Evolutionary conservation across 306 rosid species (phyloP).

Genomic region (Neltuma alba): DNA sequence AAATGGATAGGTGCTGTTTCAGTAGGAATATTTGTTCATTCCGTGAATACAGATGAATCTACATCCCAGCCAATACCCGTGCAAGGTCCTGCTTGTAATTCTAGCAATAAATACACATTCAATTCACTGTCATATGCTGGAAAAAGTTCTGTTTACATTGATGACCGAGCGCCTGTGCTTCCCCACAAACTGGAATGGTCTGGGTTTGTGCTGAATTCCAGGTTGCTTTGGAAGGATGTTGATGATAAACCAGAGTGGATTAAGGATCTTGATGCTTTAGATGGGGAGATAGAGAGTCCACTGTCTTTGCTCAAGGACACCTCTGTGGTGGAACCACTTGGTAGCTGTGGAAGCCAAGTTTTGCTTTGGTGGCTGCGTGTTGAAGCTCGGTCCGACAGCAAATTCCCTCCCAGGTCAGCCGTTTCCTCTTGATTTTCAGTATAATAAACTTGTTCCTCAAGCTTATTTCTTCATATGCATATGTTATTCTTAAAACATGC

Average conservation of each 20-base stretch:
- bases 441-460: background rate
- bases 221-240: slow-evolving; percentile 78
- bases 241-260: slow-evolving; percentile 90
- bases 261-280: slow-evolving; percentile 67
- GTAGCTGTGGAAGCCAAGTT: slow-evolving; percentile 91
- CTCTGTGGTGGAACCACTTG: slow-evolving; percentile 91
- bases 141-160: slow-evolving; percentile 74
- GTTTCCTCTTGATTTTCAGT: slow-evolving; percentile 27
- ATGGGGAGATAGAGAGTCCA: slow-evolving; percentile 71
- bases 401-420: slow-evolving; percentile 86
- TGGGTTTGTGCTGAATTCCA: slow-evolving; percentile 91
- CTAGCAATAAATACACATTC: slow-evolving; percentile 77
- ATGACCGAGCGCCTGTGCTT: slow-evolving; percentile 80
- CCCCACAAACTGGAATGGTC: slow-evolving; percentile 94
- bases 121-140: slow-evolving; percentile 68
- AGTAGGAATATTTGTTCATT: slow-evolving; percentile 84
- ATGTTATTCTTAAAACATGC: background rate
- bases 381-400: slow-evolving; percentile 98
- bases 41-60: slow-evolving; percentile 44
- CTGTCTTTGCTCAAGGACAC: slow-evolving; percentile 77
- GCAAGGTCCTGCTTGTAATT: slow-evolving; percentile 98
- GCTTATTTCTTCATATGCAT: background rate
- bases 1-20: slow-evolving; percentile 94
- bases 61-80: slow-evolving; percentile 66
- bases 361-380: slow-evolving; percentile 98